phyloP scores from a whole-genome alignment of 768 basidiomycete genomes.

The Amanita polypyramis region DNA sequence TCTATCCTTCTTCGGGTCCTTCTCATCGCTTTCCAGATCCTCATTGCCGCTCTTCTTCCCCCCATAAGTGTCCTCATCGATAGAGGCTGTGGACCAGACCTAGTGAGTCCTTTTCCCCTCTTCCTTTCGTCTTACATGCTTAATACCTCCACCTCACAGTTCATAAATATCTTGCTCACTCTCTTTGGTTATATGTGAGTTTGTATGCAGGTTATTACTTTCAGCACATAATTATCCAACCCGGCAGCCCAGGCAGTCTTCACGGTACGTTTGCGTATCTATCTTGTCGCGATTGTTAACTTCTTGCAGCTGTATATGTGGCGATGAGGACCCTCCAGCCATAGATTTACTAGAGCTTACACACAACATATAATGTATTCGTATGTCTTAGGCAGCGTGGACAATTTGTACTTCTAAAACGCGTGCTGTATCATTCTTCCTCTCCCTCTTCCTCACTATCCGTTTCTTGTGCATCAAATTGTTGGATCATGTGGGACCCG shows the following conservation, averaged over 20 bases:
- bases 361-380: not conserved
- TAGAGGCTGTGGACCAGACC: slow-evolving; percentile 70
- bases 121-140: slow-evolving; percentile 8
- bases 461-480: slow-evolving; percentile 72
- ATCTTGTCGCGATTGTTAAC: slow-evolving; percentile 9
- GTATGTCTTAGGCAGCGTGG: not conserved
- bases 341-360: not conserved
- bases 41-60: slow-evolving; percentile 62
- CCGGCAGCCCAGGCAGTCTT: slow-evolving; percentile 61
- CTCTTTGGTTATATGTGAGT: slow-evolving; percentile 70
- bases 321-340: slow-evolving; percentile 66
- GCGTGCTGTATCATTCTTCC: slow-evolving; percentile 6
- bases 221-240: slow-evolving; percentile 8
- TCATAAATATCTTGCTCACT: slow-evolving; percentile 76
- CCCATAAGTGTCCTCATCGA: slow-evolving; percentile 87
- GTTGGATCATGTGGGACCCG: slow-evolving; percentile 66
- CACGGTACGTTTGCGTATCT: slow-evolving; percentile 35
- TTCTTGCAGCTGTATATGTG: slow-evolving; percentile 58
- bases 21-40: slow-evolving; percentile 24
- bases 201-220: not conserved
- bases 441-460: slow-evolving; percentile 18
- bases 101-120: slow-evolving; percentile 34
- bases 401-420: not conserved
- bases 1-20: not conserved
- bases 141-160: slow-evolving; percentile 12